Evolutionary conservation across 441 rosid genomes (phyloP).

Genomic region (Croton setiger): DNA sequence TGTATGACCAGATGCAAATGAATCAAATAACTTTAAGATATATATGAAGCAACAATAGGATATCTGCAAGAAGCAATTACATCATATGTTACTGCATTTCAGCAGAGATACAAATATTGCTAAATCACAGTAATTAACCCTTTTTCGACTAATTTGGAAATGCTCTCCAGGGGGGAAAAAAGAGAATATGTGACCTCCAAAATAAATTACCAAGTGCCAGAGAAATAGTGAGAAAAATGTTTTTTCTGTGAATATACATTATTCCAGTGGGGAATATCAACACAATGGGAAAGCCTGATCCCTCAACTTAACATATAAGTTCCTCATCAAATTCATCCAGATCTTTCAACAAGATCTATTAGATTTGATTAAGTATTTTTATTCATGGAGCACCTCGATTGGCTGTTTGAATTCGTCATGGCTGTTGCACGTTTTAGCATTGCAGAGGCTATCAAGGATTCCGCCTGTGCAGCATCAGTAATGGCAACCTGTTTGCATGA

Average conservation of each 20-base stretch:
- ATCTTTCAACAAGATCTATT: not conserved
- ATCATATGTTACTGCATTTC: not conserved
- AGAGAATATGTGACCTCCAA: not conserved
- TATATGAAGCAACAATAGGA: not conserved
- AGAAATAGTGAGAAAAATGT: not conserved
- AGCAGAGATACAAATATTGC: not conserved
- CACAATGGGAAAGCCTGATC: too few relatives aligned
- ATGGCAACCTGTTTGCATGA: slow-evolving; percentile 44
- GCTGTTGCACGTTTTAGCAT: slow-evolving; percentile 86
- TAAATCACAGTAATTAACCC: not conserved
- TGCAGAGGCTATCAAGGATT: slow-evolving; percentile 63
- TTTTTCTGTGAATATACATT: not conserved
- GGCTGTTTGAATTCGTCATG: slow-evolving; percentile 74
- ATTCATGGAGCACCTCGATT: slow-evolving; percentile 57
- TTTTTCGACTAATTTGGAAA: not conserved
- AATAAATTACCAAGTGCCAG: not conserved
- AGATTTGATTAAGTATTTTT: not conserved
- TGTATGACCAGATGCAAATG: not conserved
- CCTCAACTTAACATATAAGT: not conserved
- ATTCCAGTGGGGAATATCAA: not conserved
- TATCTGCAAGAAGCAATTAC: not conserved
- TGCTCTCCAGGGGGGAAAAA: not conserved
- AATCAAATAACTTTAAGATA: not conserved
- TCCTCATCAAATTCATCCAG: not conserved
- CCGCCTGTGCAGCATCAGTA: slow-evolving; percentile 56